phyloP scores from a whole-genome alignment of 192 early-diverging fungal genomes.

The Coemansia umbellata region DNA sequence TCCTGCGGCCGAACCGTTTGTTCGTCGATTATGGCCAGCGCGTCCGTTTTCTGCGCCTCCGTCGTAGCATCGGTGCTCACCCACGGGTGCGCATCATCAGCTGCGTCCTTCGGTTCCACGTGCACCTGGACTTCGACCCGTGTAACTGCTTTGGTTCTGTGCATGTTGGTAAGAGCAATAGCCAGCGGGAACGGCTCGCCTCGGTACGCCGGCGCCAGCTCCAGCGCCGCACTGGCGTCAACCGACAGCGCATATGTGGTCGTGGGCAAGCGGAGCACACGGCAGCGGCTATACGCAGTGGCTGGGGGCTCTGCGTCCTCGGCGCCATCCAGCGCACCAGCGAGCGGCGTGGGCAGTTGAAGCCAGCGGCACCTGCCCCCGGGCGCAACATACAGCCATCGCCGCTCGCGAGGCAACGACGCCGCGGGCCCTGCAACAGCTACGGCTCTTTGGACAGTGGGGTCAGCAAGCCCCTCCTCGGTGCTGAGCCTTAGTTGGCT shows the following conservation, averaged over 20 bases:
- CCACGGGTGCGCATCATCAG: background rate
- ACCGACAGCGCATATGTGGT: constrained; percentile 7
- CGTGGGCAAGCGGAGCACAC: constrained; percentile 10
- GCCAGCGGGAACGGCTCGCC: constrained; percentile 38
- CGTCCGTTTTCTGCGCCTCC: background rate
- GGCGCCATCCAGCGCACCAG: background rate
- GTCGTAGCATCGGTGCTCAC: no score
- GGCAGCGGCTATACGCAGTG: constrained; percentile 41
- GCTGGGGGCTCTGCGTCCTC: constrained; percentile 13
- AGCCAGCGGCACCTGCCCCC: constrained; percentile 6
- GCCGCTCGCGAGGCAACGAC: constrained; percentile 8
- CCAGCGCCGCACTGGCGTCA: background rate
- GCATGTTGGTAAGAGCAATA: constrained; percentile 15
- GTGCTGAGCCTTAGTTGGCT: background rate
- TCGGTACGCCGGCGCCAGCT: constrained; percentile 20
- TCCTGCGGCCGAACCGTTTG: constrained; percentile 4
- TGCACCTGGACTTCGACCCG: constrained; percentile 5
- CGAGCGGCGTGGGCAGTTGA: constrained; percentile 8
- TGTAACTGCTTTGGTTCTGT: background rate
- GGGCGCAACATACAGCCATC: constrained; percentile 13
- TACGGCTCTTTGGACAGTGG: constrained; percentile 11
- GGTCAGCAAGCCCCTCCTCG: background rate
- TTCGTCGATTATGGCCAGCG: background rate
- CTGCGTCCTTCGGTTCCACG: constrained; percentile 1
- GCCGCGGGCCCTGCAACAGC: constrained; percentile 10